phyloP scores from a whole-genome alignment of 1,139 yeast genomes.

The Kodamaea arcana region DNA sequence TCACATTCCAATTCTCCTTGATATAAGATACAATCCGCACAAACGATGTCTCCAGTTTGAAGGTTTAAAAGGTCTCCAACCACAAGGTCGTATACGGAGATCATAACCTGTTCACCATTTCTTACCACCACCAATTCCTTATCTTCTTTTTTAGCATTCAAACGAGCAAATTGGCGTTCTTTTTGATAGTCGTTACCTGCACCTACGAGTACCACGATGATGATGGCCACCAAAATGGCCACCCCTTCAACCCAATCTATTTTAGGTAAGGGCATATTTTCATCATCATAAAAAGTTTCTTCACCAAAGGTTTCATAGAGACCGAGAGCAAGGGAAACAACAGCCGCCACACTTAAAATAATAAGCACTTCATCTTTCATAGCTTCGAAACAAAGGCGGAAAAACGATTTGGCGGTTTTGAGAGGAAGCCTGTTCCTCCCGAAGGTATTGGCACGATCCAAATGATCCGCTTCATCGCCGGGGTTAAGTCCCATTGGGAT shows the following conservation, averaged over 20 bases:
- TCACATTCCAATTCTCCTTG: conserved; percentile 83
- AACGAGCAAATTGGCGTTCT: conserved; percentile 85
- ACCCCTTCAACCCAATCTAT: conserved; percentile 99
- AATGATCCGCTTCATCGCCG: conserved; percentile 22
- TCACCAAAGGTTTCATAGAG: conserved; percentile 89
- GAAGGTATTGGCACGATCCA: conserved; percentile 42
- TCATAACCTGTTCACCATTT: conserved; percentile 61
- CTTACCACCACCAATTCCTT: conserved; percentile 75
- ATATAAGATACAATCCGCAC: conserved; percentile 82
- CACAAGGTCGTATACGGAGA: conserved; percentile 69
- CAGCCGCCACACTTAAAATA: conserved; percentile 78
- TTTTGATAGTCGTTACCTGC: conserved; percentile 95
- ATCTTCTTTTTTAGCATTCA: conserved; percentile 85
- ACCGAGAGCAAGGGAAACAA: conserved; percentile 85
- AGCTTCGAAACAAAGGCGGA: conserved; percentile 72
- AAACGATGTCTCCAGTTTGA: conserved; percentile 92
- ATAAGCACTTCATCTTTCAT: conserved; percentile 88
- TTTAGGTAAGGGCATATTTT: conserved; percentile 69
- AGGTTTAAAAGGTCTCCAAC: conserved; percentile 83
- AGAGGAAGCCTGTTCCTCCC: conserved; percentile 74
- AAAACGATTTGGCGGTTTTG: conserved; percentile 61
- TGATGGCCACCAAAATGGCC: conserved; percentile 88
- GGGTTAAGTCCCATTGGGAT: conserved; percentile 40
- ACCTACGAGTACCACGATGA: conserved; percentile 88
- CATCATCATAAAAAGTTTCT: conserved; percentile 70